A percentile compares a stretch with the other conserved stretches of the same genome.
These are phyloP conservation scores for Sphenostylis stenocarpa DNA, from an alignment of 306 rosid species.

Conservation along the genomic window DNA sequence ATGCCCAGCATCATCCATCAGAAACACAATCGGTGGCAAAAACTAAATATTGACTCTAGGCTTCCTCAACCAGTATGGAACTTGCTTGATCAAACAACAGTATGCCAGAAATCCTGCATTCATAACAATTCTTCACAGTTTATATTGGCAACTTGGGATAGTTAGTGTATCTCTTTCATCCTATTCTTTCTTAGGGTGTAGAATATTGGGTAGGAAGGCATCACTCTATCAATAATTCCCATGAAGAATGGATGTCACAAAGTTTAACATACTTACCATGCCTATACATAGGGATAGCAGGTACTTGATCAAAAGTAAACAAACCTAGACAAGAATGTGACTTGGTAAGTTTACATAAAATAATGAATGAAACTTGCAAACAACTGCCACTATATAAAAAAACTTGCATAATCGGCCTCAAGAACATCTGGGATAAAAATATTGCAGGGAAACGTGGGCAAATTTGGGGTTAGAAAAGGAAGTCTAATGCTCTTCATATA, in stretches of 20 bases:
- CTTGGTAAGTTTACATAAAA: neutral
- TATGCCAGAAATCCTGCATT: slow-evolving; percentile 35
- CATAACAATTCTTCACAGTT: slow-evolving; percentile 22
- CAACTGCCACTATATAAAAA: neutral
- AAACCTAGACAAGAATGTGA: slow-evolving; percentile 29
- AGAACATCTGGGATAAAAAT: neutral
- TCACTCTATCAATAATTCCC: neutral
- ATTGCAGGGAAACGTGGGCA: neutral
- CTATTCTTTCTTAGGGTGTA: neutral
- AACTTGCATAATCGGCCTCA: neutral
- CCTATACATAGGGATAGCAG: slow-evolving; percentile 6
- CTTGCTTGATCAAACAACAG: slow-evolving; percentile 30
- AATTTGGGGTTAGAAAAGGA: neutral
- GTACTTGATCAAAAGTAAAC: slow-evolving; percentile 22
- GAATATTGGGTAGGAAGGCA: neutral
- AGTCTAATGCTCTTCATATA: neutral
- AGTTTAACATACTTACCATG: slow-evolving; percentile 31
- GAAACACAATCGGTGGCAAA: slow-evolving; percentile 36
- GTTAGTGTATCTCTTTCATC: neutral
- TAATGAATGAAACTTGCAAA: slow-evolving; percentile 5
- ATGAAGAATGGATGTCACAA: slow-evolving; percentile 9
- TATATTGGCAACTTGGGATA: slow-evolving; percentile 5
- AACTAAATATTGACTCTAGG: slow-evolving; percentile 28
- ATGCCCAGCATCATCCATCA: slow-evolving; percentile 90
- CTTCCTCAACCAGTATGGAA: slow-evolving; percentile 27